phyloP scores from a whole-genome alignment of 768 basidiomycete genomes.

The Phylloporus rhodoxanthus region DNA sequence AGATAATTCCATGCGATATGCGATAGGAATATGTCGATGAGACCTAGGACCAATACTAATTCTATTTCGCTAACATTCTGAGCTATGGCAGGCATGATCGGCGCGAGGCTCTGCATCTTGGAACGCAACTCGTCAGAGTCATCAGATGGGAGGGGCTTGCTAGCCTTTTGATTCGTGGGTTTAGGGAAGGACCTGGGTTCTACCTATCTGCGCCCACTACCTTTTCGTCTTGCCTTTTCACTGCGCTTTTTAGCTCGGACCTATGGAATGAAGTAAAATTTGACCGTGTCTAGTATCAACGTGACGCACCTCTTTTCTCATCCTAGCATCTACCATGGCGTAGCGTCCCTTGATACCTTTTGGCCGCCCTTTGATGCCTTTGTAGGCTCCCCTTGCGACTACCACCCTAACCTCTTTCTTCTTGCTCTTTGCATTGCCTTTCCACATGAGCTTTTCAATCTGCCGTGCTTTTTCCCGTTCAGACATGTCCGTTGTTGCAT shows the following conservation, averaged over 20 bases:
- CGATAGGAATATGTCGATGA: too few species aligned
- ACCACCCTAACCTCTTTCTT: slow-evolving; percentile 80
- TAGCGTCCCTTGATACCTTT: slow-evolving; percentile 96
- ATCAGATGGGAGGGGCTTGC: not conserved
- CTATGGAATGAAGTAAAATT: slow-evolving; percentile 34
- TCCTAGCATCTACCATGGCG: slow-evolving; percentile 88
- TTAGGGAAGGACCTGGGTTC: not conserved
- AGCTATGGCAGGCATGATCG: not conserved
- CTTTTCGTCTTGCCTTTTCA: slow-evolving; percentile 68
- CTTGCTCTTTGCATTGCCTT: slow-evolving; percentile 63
- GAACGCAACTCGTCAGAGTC: too few species aligned
- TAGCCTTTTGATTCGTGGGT: not conserved
- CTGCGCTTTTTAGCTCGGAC: slow-evolving; percentile 76
- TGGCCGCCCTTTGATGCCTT: slow-evolving; percentile 86
- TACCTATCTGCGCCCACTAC: slow-evolving; percentile 31
- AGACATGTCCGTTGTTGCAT: slow-evolving; percentile 81
- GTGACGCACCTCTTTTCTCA: slow-evolving; percentile 77
- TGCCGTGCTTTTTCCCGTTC: slow-evolving; percentile 92
- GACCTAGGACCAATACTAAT: not conserved
- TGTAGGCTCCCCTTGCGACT: slow-evolving; percentile 87
- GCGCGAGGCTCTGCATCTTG: not conserved
- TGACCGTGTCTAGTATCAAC: not conserved
- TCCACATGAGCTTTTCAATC: slow-evolving; percentile 88
- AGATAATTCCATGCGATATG: not conserved
- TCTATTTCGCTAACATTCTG: not conserved